A percentile compares a stretch with the other conserved stretches of the same genome.
Conservation (phyloP, 805 yeast genomes). For the Barnettozyma pratensis region DNA sequence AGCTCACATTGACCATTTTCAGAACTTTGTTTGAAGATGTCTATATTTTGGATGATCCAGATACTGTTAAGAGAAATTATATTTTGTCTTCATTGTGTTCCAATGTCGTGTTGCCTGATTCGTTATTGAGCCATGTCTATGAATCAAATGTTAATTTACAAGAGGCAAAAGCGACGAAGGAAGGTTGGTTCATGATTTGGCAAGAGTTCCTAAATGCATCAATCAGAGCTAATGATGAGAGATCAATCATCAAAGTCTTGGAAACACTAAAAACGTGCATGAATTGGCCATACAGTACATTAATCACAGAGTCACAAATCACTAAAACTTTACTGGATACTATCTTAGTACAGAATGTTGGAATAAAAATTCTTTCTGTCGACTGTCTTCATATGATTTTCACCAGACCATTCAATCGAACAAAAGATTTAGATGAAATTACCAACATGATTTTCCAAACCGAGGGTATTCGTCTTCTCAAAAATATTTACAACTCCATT, state of each 20-base stretch:
- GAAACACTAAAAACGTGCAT: slow-evolving; percentile 85
- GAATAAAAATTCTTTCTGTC: slow-evolving; percentile 74
- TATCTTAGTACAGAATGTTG: slow-evolving; percentile 53
- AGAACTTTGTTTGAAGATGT: slow-evolving; percentile 91
- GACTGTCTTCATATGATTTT: slow-evolving; percentile 88
- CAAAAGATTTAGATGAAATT: slow-evolving; percentile 68
- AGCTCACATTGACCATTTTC: slow-evolving; percentile 69
- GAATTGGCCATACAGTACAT: slow-evolving; percentile 83
- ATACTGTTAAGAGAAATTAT: slow-evolving; percentile 75
- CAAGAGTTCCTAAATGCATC: slow-evolving; percentile 45
- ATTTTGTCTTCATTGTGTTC: slow-evolving; percentile 78
- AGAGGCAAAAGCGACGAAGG: slow-evolving; percentile 59
- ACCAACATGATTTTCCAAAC: slow-evolving; percentile 73
- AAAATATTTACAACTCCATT: slow-evolving; percentile 52
- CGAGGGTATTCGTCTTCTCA: slow-evolving; percentile 67
- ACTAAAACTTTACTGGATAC: slow-evolving; percentile 58
- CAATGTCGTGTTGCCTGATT: slow-evolving; percentile 71
- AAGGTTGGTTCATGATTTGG: slow-evolving; percentile 91
- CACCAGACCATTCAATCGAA: slow-evolving; percentile 65
- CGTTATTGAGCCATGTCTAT: slow-evolving; percentile 55
- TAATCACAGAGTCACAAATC: slow-evolving; percentile 62
- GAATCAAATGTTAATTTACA: slow-evolving; percentile 60
- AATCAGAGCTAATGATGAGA: slow-evolving; percentile 35
- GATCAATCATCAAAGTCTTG: slow-evolving; percentile 56
- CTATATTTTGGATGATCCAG: slow-evolving; percentile 85